Base-by-base conservation (phyloP, 2,329 filamentous ascomycete species). In the Penicillium sp. region DNA sequence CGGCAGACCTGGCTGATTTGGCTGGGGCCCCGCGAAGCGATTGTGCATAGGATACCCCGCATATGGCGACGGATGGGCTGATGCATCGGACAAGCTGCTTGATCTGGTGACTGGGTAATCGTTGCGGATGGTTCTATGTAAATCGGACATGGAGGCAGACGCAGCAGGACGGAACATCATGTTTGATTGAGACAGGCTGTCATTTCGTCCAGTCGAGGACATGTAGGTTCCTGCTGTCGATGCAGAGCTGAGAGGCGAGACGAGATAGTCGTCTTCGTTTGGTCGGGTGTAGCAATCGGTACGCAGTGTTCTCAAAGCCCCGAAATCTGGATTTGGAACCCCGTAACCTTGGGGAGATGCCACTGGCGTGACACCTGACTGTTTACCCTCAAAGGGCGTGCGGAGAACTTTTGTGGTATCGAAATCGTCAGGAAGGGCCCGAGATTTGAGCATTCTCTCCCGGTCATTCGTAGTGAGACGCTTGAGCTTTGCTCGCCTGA, bases 401-500 rank as follows among this genome's bases (percentile, higher is more conserved):
- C 84, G 80, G n/a, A 85, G 70, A 39, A 83, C 82, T 67, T 83
- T 81, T 37, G 80, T 79, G 66, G 83, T 84, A 66, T 85, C 82
- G 62, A 85, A 85, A 64, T 83, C 78, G 53, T 84, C 82, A 11
- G 83, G 83, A 34, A 85, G 70, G 10, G 81, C 82, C 69, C 83
- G 74, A 34, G 83, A 85, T 67, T 82, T 81, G 72, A 85, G 78
- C 78, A 85, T 82, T 38, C 82, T 77, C 65, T 85, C 83, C 50
- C 82, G 82, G 65, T 86, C 83, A 62, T 85, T 83, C 61, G 78
- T 82, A 50, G 82, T 84, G 34, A 85, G 74, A 57, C 83, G 78
- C 74, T 85, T 86, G 59, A 86, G 73, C 70, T 86, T 86, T 18
- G 83, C 83, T 66, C 83, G 74, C 71, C 83, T 86, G 52, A 18